phyloP scores from a whole-genome alignment of 2,329 filamentous ascomycete genomes.

The Coniochaeta prunicola region DNA sequence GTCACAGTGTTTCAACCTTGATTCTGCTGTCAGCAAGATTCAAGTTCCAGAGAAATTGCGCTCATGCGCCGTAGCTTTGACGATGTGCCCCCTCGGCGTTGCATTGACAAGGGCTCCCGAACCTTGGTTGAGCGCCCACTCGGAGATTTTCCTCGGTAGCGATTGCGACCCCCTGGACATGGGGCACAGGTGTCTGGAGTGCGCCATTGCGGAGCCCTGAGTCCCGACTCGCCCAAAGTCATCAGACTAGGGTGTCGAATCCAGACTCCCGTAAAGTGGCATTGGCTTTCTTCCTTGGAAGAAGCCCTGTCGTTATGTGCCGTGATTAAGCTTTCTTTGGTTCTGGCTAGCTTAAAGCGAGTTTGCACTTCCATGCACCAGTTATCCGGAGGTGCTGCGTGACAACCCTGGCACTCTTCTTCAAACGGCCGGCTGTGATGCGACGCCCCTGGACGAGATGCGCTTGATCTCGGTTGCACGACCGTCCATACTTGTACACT shows the following conservation, averaged over 20 bases:
- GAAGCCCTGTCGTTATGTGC: background rate
- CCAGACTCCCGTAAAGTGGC: slow-evolving; percentile 1
- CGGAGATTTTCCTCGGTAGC: background rate
- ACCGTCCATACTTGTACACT: slow-evolving; percentile 1
- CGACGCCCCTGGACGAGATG: background rate
- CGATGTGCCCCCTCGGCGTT: background rate
- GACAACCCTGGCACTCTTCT: background rate
- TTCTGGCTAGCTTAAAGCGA: background rate
- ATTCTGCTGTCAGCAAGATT: background rate
- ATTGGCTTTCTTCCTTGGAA: slow-evolving; percentile 1
- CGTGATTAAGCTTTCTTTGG: background rate
- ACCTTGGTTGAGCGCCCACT: background rate
- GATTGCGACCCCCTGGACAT: background rate
- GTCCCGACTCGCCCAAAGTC: background rate
- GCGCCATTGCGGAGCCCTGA: background rate
- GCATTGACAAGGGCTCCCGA: background rate
- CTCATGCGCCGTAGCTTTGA: background rate
- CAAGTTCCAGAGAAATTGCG: slow-evolving; percentile 2
- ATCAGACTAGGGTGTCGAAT: background rate
- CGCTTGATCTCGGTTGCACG: background rate
- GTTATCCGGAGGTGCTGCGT: background rate
- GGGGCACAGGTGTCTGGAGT: background rate
- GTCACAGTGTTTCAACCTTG: background rate
- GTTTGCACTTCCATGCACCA: background rate
- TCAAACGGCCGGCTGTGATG: background rate